A percentile compares a stretch with the other conserved stretches of the same genome.
These are phyloP conservation scores for Gastrolobium villosum DNA, from an alignment of 306 rosid species.

Conservation along the genomic window DNA sequence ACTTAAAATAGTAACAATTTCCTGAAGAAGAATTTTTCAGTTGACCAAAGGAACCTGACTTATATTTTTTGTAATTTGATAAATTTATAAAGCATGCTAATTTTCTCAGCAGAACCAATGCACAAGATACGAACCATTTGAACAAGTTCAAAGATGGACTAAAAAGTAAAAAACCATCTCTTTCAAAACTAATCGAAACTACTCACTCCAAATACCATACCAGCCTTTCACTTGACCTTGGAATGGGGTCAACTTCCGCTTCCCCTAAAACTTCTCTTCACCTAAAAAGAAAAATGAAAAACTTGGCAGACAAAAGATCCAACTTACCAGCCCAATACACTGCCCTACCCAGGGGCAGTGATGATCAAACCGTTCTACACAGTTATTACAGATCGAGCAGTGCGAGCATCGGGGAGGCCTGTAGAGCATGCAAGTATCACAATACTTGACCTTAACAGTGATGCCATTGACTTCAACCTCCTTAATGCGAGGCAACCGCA, in stretches of 20 bases:
- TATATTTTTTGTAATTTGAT: neutral
- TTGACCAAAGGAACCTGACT: neutral
- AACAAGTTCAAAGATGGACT: neutral
- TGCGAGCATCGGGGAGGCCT: conserved; percentile 99
- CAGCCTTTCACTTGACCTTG: neutral
- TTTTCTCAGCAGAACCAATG: conserved; percentile 3
- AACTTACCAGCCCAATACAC: conserved; percentile 94
- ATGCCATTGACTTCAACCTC: conserved; percentile 93
- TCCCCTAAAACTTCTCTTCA: neutral
- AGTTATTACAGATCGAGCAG: conserved; percentile 98
- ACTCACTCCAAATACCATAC: conserved; percentile 5
- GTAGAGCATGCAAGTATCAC: conserved; percentile 99
- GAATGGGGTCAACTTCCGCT: conserved; percentile 2
- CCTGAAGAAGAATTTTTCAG: neutral
- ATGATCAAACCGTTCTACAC: conserved; percentile 95
- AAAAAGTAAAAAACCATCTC: neutral
- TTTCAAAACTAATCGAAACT: conserved; percentile 22
- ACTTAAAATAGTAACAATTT: neutral
- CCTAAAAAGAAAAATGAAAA: neutral
- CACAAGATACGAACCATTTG: neutral
- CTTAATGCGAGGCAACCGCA: conserved; percentile 87
- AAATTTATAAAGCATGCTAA: conserved; percentile 4
- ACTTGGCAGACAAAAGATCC: conserved; percentile 31
- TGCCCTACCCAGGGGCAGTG: conserved; percentile 99
- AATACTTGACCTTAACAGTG: conserved; percentile 81